A percentile compares a stretch with the other conserved stretches of the same genome.
These are phyloP conservation scores for Hanseniaspora valbyensis DNA, from an alignment of 805 yeast genomes.

Conservation along the genomic window DNA sequence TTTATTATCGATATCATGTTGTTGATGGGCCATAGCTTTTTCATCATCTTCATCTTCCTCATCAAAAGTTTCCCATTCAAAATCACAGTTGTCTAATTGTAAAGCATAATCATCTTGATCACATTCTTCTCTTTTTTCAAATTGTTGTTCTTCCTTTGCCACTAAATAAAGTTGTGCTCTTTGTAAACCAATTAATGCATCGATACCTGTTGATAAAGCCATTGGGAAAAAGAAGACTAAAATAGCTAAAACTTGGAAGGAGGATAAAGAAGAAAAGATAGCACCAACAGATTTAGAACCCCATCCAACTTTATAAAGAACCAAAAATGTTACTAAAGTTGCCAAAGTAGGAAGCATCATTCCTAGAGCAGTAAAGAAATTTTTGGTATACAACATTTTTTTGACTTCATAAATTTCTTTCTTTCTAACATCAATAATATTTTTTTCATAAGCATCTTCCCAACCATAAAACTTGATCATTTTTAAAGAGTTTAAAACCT, in stretches of 20 bases:
- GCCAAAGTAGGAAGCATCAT: slow-evolving; percentile 41
- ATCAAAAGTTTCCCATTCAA: slow-evolving; percentile 16
- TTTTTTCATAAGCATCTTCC: slow-evolving; percentile 61
- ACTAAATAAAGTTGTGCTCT: slow-evolving; percentile 32
- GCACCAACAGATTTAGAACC: slow-evolving; percentile 33
- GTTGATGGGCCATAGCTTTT: neutral
- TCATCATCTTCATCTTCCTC: slow-evolving; percentile 14
- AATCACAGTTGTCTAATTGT: slow-evolving; percentile 9
- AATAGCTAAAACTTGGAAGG: slow-evolving; percentile 44
- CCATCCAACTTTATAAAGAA: slow-evolving; percentile 30
- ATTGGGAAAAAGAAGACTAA: slow-evolving; percentile 39
- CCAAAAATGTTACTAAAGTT: slow-evolving; percentile 44
- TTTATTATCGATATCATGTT: neutral
- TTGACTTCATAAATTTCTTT: slow-evolving; percentile 39
- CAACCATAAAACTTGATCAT: slow-evolving; percentile 76
- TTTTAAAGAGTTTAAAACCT: slow-evolving; percentile 49
- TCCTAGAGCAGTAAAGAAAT: slow-evolving; percentile 40
- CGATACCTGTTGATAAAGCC: slow-evolving; percentile 35
- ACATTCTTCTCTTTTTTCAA: slow-evolving; percentile 17
- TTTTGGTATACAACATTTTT: slow-evolving; percentile 38
- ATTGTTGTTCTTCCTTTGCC: slow-evolving; percentile 26
- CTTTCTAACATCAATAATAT: slow-evolving; percentile 42
- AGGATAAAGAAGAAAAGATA: slow-evolving; percentile 51
- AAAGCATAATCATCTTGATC: neutral
- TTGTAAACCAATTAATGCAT: slow-evolving; percentile 32